Base-by-base conservation (phyloP, 768 basidiomycete genomes). In the Mycena galopus region DNA sequence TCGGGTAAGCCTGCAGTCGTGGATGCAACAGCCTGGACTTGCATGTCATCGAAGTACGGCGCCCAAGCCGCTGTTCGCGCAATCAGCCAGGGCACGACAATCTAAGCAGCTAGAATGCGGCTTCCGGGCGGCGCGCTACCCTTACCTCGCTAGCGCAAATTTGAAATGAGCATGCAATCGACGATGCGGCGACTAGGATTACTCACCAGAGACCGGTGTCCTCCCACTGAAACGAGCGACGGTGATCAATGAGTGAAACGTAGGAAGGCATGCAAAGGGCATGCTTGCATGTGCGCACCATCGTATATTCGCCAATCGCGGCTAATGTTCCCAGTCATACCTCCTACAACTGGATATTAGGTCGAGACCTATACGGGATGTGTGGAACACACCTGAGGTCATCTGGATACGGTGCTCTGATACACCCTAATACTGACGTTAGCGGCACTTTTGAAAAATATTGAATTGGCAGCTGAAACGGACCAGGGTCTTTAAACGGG, bases 341-440 rank as follows among this genome's bases (percentile, higher is more conserved):
- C 76, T 0, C 76, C 77, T 75, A 32, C 21, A 29, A n/a, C 23
- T 44, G 21, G 21, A 37, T 53, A 60, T 62, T 63, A 23, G 35
- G 27, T 51, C 37, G 37, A n/a, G 65, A 59, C 25, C 21, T 64
- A 14, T 33, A 37, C 64, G 7, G 66, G 47, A 27, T 63, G 64
- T 21, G n/a, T 30, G 57, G 56, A 53, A 73, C 84, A 56, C 76
- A 88, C 88, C 85, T 10, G 80, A 78, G 12, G 77, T 86, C 80
- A 93, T 89, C 73, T 86, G 89, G 75, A 94, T 93, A 39, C 87
- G 86, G 79, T 94, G 90, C 78, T 94, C 93, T 8, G 90, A 90
- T 25, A 92, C 92, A 6, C 93, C 93, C 76, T 77, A 35, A 65
- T 37, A 62, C 53, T 82, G 50, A n/a, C 32, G 63, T 51, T 44